Evolutionary conservation across 768 basidiomycete species (phyloP).

Genomic region (Sporobolomyces phaffii): DNA sequence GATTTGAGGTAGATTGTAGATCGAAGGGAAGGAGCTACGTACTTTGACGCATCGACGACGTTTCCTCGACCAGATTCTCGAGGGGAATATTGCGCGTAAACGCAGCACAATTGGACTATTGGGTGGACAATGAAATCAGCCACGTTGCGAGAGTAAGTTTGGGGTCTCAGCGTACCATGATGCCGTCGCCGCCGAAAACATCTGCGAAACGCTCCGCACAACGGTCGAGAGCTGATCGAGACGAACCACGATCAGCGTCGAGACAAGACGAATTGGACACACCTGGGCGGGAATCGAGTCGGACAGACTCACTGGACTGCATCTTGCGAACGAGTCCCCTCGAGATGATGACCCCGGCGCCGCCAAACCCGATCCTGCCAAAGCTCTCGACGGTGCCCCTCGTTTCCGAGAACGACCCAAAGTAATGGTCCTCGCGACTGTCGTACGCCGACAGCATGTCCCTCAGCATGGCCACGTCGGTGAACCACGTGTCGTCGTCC

Average conservation of each 20-base stretch:
- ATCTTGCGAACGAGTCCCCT: constrained; percentile 28
- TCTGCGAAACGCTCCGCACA: constrained; percentile 11
- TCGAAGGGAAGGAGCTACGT: neutral
- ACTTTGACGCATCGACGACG: constrained; percentile 23
- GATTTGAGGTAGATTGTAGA: neutral
- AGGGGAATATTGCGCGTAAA: neutral
- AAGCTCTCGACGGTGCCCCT: constrained; percentile 11
- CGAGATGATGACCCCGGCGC: constrained; percentile 21
- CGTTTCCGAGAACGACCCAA: constrained; percentile 29
- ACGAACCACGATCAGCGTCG: neutral
- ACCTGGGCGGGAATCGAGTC: too few relatives aligned
- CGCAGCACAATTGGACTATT: constrained; percentile 30
- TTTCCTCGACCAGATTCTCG: constrained; percentile 23
- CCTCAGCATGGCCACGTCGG: constrained; percentile 8
- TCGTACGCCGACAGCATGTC: constrained; percentile 10
- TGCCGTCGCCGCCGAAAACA: constrained; percentile 31
- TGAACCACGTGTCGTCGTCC: constrained; percentile 37
- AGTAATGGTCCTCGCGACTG: constrained; percentile 15
- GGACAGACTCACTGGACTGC: constrained; percentile 17
- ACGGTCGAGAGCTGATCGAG: constrained; percentile 7
- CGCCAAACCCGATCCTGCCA: constrained; percentile 32
- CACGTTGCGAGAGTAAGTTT: neutral
- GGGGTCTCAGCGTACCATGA: constrained; percentile 1
- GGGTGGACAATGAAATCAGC: too few relatives aligned
- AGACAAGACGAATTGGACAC: neutral